Evolutionary conservation across 257 asterid genomes (phyloP), one percentile per base, ranked within the genome.

Genomic region (Orobanche coerulescens): DNA sequence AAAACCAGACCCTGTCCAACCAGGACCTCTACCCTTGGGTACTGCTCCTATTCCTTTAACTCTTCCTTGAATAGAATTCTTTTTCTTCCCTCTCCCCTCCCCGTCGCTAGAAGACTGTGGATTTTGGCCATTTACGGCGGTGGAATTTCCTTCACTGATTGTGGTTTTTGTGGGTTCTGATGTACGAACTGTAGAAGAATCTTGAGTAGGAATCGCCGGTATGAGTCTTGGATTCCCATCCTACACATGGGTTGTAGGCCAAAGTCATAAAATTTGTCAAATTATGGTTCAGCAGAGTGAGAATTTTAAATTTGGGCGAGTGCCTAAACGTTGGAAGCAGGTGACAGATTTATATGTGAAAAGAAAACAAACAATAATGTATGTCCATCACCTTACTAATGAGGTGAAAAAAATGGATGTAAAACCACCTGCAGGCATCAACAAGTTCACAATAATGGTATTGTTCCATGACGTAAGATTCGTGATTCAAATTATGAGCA

Each of bases 1-100:
- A 79, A 90, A 87, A 61, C 95, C 95, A 54, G 97, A 78, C 40
- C 97, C 94, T 1, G 90, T 90, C 97, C 95, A 90, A 70, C 94
- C 95, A 53, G 84, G 73, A 62, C 76, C 84, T 74, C 88, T 77
- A 70, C 93, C 80, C 77, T 84, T 90, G 22, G 87, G 81, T 30
- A 84, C 75, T 68, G 86, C 86, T 62, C 95, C 95, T 23, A 83
- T 76, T 69, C 93, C 95, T 47, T 74, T 83, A 54, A 80, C 89
- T 72, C 80, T 81, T 58, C 95, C 95, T 46, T 87, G 94, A 70
- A 73, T 62, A 57, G 52, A 61, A 63, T 57, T 50, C 71, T 84
- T 87, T 79, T 81, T 90, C 79, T 75, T 86, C 46, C 65, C 88
- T 74, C 85, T 74, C 67, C 85, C 88, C 56, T 75, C 90, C 19